Conservation (phyloP, 1,284 basidiomycete genomes). For the Sanghuangporus baumii region DNA sequence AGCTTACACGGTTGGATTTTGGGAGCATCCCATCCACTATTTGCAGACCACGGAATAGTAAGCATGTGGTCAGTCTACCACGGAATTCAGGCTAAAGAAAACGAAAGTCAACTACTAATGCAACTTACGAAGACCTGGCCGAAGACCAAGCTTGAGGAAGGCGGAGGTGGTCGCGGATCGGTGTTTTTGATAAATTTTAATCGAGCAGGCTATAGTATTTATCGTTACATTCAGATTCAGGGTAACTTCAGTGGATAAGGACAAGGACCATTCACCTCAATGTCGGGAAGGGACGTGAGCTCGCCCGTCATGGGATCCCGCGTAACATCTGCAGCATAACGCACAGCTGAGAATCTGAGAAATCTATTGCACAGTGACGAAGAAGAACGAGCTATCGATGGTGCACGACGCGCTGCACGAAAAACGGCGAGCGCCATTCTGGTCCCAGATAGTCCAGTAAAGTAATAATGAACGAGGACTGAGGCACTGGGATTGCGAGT, state of each 20-base stretch:
- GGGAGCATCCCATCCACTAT: conserved; percentile 78
- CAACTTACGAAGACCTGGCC: conserved; percentile 64
- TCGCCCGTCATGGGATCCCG: conserved; percentile 44
- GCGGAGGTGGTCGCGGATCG: conserved; percentile 48
- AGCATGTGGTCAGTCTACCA: conserved; percentile 91
- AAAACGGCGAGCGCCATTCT: conserved; percentile 8
- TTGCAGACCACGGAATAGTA: conserved; percentile 70
- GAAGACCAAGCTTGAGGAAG: conserved; percentile 52
- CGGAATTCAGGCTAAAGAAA: background rate
- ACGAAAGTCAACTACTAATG: background rate
- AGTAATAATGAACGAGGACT: background rate
- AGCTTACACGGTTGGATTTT: conserved; percentile 76
- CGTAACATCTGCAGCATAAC: conserved; percentile 3
- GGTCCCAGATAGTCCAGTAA: background rate
- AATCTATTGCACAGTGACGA: background rate
- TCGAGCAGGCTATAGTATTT: conserved; percentile 37
- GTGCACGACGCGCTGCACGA: conserved; percentile 1
- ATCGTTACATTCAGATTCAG: conserved; percentile 4
- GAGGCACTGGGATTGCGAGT: background rate
- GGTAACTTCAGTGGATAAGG: conserved; percentile 7
- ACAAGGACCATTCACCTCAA: conserved; percentile 32
- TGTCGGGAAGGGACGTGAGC: conserved; percentile 35
- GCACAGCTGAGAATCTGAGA: conserved; percentile 4
- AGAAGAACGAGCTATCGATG: background rate
- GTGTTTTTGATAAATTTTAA: conserved; percentile 45